phyloP scores from a whole-genome alignment of 805 yeast species.

The Ogataea paradorogensis region DNA sequence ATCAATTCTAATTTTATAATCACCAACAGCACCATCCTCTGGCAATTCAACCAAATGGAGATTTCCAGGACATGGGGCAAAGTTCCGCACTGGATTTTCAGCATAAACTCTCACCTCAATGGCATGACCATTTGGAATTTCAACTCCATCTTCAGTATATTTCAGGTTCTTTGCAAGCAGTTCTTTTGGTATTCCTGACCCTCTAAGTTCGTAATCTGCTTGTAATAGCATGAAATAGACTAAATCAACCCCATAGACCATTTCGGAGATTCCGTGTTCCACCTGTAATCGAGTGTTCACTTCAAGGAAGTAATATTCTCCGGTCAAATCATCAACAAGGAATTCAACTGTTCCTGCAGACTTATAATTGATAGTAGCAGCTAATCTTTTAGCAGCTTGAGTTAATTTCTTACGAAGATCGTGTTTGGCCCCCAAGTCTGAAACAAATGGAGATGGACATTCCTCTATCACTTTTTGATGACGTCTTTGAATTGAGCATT shows the following conservation, averaged over 20 bases:
- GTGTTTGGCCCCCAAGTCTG: conserved; percentile 55
- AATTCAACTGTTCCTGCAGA: conserved; percentile 98
- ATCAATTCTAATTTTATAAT: conserved; percentile 81
- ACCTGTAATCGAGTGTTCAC: conserved; percentile 96
- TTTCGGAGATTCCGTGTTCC: conserved; percentile 96
- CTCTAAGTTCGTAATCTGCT: conserved; percentile 87
- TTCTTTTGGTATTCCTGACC: conserved; percentile 53
- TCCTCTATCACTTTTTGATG: conserved; percentile 96
- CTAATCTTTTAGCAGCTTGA: conserved; percentile 79
- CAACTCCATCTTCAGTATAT: conserved; percentile 9
- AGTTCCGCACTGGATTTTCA: conserved; percentile 92
- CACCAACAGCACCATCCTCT: conserved; percentile 8
- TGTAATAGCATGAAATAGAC: conserved; percentile 96
- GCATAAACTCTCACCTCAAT: conserved; percentile 97
- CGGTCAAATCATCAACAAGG: conserved; percentile 80
- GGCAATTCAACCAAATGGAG: conserved; percentile 83
- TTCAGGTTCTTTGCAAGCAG: conserved; percentile 4
- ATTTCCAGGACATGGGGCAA: conserved; percentile 95
- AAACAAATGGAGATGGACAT: conserved; percentile 94
- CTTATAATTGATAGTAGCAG: conserved; percentile 78
- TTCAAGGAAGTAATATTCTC: conserved; percentile 90
- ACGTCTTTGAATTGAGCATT: conserved; percentile 95
- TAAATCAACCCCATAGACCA: conserved; percentile 89
- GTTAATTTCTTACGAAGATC: conserved; percentile 55
- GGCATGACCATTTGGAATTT: conserved; percentile 69